Evolutionary conservation across 805 yeast species (phyloP).

Genomic region (Millerozyma acaciae): DNA sequence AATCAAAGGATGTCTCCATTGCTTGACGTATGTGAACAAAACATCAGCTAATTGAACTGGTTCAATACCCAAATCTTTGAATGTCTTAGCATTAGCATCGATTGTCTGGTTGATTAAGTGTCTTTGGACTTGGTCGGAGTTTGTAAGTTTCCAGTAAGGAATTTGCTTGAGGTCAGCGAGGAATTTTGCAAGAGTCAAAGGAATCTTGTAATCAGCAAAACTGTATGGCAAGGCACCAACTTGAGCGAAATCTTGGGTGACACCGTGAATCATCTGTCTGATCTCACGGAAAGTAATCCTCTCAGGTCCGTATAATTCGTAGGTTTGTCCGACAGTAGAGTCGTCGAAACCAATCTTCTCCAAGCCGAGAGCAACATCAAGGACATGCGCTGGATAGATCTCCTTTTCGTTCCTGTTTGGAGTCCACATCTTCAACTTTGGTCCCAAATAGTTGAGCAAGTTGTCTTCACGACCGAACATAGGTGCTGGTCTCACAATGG

Average conservation of each 20-base stretch:
- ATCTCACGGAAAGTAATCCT: conserved; percentile 57
- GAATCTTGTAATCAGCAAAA: conserved; percentile 40
- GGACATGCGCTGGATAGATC: conserved; percentile 68
- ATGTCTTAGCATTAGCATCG: conserved; percentile 58
- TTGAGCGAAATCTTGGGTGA: conserved; percentile 47
- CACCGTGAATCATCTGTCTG: conserved; percentile 65
- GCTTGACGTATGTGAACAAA: conserved; percentile 43
- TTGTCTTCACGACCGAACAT: conserved; percentile 73
- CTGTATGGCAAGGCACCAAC: conserved; percentile 43
- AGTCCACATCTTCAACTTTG: conserved; percentile 56
- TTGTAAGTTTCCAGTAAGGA: conserved; percentile 46
- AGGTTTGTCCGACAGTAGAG: conserved; percentile 70
- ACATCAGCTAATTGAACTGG: conserved; percentile 39
- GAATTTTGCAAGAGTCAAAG: conserved; percentile 43
- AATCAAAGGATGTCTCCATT: conserved; percentile 49
- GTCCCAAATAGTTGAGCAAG: conserved; percentile 59
- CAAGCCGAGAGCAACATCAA: conserved; percentile 74
- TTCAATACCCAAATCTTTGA: conserved; percentile 66
- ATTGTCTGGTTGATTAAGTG: conserved; percentile 62
- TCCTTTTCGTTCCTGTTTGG: conserved; percentile 61
- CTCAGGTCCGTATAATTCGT: conserved; percentile 73
- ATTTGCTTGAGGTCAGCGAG: conserved; percentile 43
- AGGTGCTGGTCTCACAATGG: conserved; percentile 83
- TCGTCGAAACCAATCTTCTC: conserved; percentile 80
- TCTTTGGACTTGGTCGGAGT: conserved; percentile 74